These are phyloP conservation scores for Raphanus raphanistrum DNA, from an alignment of 345 rosid genomes.

Conservation along the genomic window DNA sequence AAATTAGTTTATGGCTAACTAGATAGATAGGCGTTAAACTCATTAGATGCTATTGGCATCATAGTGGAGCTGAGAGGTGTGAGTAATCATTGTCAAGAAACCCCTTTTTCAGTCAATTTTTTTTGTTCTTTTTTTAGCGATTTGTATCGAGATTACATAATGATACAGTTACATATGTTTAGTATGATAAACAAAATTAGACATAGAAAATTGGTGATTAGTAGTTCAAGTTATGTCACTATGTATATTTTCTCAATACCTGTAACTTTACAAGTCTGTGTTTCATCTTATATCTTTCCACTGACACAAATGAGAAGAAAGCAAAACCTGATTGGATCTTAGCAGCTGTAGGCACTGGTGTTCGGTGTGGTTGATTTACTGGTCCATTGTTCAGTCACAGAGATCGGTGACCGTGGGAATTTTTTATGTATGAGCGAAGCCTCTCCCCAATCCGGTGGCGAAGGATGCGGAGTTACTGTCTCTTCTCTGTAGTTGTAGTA, in stretches of 20 bases:
- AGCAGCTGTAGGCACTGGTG: constrained; percentile 34
- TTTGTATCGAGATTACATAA: constrained; percentile 7
- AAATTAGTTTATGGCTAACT: not conserved
- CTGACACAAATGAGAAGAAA: constrained; percentile 20
- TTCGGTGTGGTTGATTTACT: constrained; percentile 48
- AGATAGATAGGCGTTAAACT: not conserved
- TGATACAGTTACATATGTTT: constrained; percentile 6
- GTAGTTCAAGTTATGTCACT: constrained; percentile 23
- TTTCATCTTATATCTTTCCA: constrained; percentile 6
- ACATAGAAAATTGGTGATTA: constrained; percentile 21
- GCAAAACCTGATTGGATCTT: constrained; percentile 16
- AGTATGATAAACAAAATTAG: constrained; percentile 10
- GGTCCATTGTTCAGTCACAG: constrained; percentile 57
- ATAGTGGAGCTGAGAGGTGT: not conserved
- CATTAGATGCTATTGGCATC: not conserved
- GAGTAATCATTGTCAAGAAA: constrained; percentile 5
- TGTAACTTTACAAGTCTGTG: constrained; percentile 5
- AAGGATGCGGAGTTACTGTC: constrained; percentile 34
- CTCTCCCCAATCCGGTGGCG: constrained; percentile 46
- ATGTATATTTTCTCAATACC: constrained; percentile 30
- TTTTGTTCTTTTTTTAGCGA: not conserved
- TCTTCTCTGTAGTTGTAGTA: constrained; percentile 2
- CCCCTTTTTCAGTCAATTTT: constrained; percentile 22
- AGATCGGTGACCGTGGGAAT: constrained; percentile 51
- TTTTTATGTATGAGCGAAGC: constrained; percentile 36